Percentiles rank a stretch among this genome's conserved stretches.
These are phyloP conservation scores for Xylariaceae sp. DNA, from an alignment of 2,329 filamentous ascomycete genomes.

Conservation along the genomic window DNA sequence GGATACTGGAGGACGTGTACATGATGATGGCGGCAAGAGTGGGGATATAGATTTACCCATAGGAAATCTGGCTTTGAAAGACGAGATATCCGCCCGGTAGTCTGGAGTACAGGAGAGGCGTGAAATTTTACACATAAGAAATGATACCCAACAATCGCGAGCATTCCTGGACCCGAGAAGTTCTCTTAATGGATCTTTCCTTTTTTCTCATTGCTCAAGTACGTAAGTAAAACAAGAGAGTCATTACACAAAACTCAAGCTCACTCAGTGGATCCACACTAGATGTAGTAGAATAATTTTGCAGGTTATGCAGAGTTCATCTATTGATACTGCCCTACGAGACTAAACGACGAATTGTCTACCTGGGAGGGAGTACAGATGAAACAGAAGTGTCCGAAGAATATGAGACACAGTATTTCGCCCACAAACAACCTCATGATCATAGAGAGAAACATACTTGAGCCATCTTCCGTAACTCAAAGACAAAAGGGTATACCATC, in stretches of 20 bases:
- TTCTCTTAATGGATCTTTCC: too few species aligned
- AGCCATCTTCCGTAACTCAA: conserved; percentile 21
- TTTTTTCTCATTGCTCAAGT: too few species aligned
- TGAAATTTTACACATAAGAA: too few species aligned
- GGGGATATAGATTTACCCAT: conserved; percentile 13
- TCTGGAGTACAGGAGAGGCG: too few species aligned
- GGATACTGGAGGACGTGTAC: conserved; percentile 11
- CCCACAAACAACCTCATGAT: conserved; percentile 4
- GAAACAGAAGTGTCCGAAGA: conserved; percentile 23
- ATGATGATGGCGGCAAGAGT: conserved; percentile 9
- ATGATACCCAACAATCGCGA: too few species aligned
- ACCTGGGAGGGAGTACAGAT: conserved; percentile 17
- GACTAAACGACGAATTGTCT: conserved; percentile 22
- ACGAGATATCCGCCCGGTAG: conserved; percentile 16
- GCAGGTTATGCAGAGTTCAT: conserved; percentile 6
- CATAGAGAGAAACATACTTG: conserved; percentile 19
- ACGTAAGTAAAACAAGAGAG: too few species aligned
- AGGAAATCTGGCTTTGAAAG: conserved; percentile 19
- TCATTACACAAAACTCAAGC: too few species aligned
- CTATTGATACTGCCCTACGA: conserved; percentile 24
- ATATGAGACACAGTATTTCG: conserved; percentile 19
- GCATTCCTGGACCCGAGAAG: too few species aligned
- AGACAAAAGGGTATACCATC: conserved; percentile 16
- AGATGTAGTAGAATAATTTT: too few species aligned
- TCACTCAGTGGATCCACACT: too few species aligned